phyloP scores from a whole-genome alignment of 2,329 filamentous ascomycete species.

The Aurifilum marmelostoma region DNA sequence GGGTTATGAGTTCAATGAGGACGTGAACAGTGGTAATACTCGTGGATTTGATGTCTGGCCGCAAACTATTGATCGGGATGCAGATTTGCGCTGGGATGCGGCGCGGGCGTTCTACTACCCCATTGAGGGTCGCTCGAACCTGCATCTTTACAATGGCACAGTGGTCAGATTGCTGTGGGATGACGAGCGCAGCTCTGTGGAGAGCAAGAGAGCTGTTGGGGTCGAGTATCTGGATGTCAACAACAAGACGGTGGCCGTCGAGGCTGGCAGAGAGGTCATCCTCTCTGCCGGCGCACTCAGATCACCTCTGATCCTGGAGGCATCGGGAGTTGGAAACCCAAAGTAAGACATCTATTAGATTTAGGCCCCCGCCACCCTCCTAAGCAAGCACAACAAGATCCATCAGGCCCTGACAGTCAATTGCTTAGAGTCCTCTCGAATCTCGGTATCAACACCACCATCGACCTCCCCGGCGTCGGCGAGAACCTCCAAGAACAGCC shows the following conservation, averaged over 20 bases:
- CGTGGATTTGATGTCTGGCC: slow-evolving; percentile 45
- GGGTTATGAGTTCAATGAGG: slow-evolving; percentile 40
- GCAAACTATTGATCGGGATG: slow-evolving; percentile 43
- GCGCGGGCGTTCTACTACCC: slow-evolving; percentile 48
- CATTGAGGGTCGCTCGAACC: slow-evolving; percentile 42
- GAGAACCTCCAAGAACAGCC: slow-evolving; percentile 47
- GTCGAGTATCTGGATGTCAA: slow-evolving; percentile 43
- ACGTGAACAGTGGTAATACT: slow-evolving; percentile 45
- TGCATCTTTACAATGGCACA: slow-evolving; percentile 44
- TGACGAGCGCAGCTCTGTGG: slow-evolving; percentile 36
- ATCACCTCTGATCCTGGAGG: slow-evolving; percentile 56
- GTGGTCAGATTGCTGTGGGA: slow-evolving; percentile 26
- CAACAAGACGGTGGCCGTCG: slow-evolving; percentile 40
- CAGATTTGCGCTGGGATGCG: slow-evolving; percentile 45
- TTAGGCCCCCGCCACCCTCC: too few relatives aligned
- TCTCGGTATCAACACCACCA: slow-evolving; percentile 35
- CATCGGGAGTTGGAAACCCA: slow-evolving; percentile 54
- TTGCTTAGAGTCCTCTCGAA: slow-evolving; percentile 41
- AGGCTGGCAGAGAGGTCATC: slow-evolving; percentile 51
- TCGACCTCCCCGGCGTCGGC: slow-evolving; percentile 40
- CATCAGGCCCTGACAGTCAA: background rate
- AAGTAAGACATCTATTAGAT: slow-evolving; percentile 30
- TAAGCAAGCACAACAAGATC: background rate
- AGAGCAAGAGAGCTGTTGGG: slow-evolving; percentile 35
- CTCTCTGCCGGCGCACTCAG: slow-evolving; percentile 53